Base-by-base conservation (phyloP, 306 rosid species). In the Bauhinia variegata region DNA sequence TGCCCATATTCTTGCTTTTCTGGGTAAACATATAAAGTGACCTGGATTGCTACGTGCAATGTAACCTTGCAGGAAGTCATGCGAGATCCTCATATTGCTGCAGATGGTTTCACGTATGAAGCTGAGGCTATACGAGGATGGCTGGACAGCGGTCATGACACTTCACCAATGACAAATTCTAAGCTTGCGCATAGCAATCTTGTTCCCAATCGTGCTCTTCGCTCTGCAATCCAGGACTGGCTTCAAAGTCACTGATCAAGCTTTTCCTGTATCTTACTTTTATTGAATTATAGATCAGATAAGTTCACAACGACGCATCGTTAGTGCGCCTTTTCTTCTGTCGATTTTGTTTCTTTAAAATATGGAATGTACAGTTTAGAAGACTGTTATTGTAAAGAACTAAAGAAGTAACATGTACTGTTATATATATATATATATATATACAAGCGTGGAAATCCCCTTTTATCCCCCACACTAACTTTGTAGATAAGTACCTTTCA, bases 31-130 rank as follows among this genome's bases (percentile, higher is more conserved):
- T n/a, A n/a, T n/a, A n/a, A n/a, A n/a, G n/a, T n/a, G n/a, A n/a
- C n/a, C n/a, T n/a, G n/a, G n/a, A n/a, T n/a, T n/a, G n/a, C n/a
- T n/a, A n/a, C n/a, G n/a, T n/a, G n/a, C n/a, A n/a, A n/a, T n/a
- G n/a, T n/a, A n/a, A n/a, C n/a, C n/a, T n/a, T n/a, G n/a, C n/a
- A n/a, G 97, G 92, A 89, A 82, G 85, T 89, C 7, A 92, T 89
- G 97, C 77, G 56, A 67, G 92, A 87, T 77, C 97, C 97, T 0
- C 96, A 85, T 34, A 90, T 92, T 34, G 92, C 95, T 4, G 95
- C 92, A 0, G 97, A 92, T 34, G 97, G 96, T 32, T 82, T 74
- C 41, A 87, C 96, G 34, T 92, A 92, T 8, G 97, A 92, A 77
- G 97, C 88, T 3, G 87, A 82, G 73, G 96, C 92, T 6, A 60